Evolutionary conservation across 2,329 filamentous ascomycete species (phyloP), one percentile per base, ranked within the genome.

Genomic region (Apiospora malaysiana): DNA sequence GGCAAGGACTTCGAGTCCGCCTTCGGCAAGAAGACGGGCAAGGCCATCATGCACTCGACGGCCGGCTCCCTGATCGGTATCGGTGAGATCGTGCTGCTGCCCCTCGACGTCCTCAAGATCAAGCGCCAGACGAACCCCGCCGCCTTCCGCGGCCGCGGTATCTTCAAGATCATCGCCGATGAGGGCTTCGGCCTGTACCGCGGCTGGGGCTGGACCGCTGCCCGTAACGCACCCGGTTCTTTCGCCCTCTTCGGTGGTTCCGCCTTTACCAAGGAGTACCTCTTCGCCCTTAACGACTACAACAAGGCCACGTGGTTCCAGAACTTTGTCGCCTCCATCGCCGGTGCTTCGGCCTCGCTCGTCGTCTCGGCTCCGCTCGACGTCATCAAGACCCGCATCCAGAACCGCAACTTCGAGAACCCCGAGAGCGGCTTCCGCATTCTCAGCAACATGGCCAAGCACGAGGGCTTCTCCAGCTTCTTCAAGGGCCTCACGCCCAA

Each of bases 81-180:
- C 78, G 96, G 96, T 80, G 96, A 99, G 86, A 97, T 99, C 75
- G 90, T 99, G 71, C 90, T 99, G 42, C 89, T 99, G 51, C 96
- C 96, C 56, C 90, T 99, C 72, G 96, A 99, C 78, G 95, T 99
- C 49, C 89, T 99, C 74, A 99, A 99, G 90, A 99, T 99, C 86
- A 99, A 99, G 90, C 92, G 96, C 78, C 96, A 99, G 86, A 99
- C 96, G 76, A 99, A 99, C 87, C 96, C 96, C 51, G 96, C 98
- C 80, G 95, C 96, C 46, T 99, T 99, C 91, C 91, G 94, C 76
- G 95, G 95, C 77, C 93, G 96, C 78, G 96, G 96, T 73, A 88
- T 99, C 72, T 85, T 98, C 80, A 92, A 89, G 83, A 98, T 99
- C 75, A 89, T 99, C 73, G 89, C 90, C 71, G 96, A 99, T 80